phyloP scores from a whole-genome alignment of 2,329 filamentous ascomycete species.

The Penicillium fuscoglaucum region DNA sequence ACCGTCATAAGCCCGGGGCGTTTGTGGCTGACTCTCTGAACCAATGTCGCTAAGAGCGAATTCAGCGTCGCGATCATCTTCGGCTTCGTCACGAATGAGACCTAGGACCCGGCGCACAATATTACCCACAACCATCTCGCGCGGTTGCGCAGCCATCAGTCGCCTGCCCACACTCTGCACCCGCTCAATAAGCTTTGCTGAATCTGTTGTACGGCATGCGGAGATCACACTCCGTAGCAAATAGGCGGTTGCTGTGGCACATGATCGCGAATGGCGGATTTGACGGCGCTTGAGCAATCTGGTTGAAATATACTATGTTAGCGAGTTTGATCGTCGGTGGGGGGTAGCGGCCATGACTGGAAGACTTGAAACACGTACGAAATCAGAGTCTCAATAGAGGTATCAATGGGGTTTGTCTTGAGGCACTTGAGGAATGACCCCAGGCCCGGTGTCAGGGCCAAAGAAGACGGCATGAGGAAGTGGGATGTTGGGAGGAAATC shows the following conservation, averaged over 20 bases:
- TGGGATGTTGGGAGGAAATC: slow-evolving; percentile 17
- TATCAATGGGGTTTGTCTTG: slow-evolving; percentile 72
- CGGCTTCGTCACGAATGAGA: slow-evolving; percentile 86
- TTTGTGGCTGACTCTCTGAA: slow-evolving; percentile 53
- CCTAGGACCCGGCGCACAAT: slow-evolving; percentile 88
- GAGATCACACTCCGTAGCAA: slow-evolving; percentile 85
- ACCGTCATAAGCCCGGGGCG: slow-evolving; percentile 42
- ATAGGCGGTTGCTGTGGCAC: slow-evolving; percentile 86
- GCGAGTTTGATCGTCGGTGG: not conserved
- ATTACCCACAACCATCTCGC: slow-evolving; percentile 90
- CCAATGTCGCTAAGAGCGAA: slow-evolving; percentile 61
- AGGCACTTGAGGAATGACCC: slow-evolving; percentile 77
- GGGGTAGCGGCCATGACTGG: slow-evolving; percentile 2
- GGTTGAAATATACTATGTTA: slow-evolving; percentile 11
- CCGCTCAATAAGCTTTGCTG: slow-evolving; percentile 74
- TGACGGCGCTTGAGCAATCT: slow-evolving; percentile 89
- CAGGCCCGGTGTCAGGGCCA: slow-evolving; percentile 68
- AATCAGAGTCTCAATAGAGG: slow-evolving; percentile 78
- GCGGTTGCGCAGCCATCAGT: slow-evolving; percentile 79
- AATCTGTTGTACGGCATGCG: slow-evolving; percentile 73
- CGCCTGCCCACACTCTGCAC: slow-evolving; percentile 76
- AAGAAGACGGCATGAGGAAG: slow-evolving; percentile 57
- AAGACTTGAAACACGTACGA: slow-evolving; percentile 58
- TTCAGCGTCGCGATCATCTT: slow-evolving; percentile 71
- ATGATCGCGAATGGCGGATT: slow-evolving; percentile 82